These are phyloP conservation scores for Serendipita sp. DNA, from an alignment of 768 basidiomycete genomes.

Conservation along the genomic window DNA sequence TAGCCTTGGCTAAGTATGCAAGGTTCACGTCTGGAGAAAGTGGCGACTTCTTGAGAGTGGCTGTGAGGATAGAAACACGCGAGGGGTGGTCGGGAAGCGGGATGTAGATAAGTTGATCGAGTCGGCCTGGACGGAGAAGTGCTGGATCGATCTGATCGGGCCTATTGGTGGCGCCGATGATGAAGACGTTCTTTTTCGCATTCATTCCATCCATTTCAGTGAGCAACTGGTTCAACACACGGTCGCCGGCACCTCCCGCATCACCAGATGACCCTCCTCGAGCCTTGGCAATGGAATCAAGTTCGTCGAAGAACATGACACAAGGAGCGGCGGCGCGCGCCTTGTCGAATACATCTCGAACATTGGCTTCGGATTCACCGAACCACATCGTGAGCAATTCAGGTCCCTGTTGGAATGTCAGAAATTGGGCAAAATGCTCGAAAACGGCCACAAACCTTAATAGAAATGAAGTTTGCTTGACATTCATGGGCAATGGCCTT, in stretches of 20 bases:
- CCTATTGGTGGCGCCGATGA: conserved; percentile 92
- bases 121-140: conserved; percentile 88
- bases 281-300: conserved; percentile 97
- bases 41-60: conserved; percentile 84
- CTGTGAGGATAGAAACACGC: conserved; percentile 80
- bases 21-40: conserved; percentile 72
- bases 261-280: conserved; percentile 79
- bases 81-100: conserved; percentile 91
- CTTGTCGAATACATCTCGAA: conserved; percentile 99
- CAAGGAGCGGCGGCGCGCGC: conserved; percentile 97
- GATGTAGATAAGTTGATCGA: conserved; percentile 98
- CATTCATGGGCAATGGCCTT: conserved; percentile 99
- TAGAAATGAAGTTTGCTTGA: conserved; percentile 98
- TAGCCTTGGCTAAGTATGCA: conserved; percentile 71
- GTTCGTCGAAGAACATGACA: conserved; percentile 99
- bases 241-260: conserved; percentile 91
- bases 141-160: conserved; percentile 93
- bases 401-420: conserved; percentile 44
- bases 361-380: conserved; percentile 99
- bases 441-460: conserved; percentile 48
- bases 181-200: conserved; percentile 97
- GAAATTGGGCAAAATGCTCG: conserved; percentile 10
- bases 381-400: conserved; percentile 99
- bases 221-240: conserved; percentile 91
- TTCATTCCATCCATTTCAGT: conserved; percentile 99